Conservation (phyloP, 2,329 filamentous ascomycete species). For the Verticillium dahliae region DNA sequence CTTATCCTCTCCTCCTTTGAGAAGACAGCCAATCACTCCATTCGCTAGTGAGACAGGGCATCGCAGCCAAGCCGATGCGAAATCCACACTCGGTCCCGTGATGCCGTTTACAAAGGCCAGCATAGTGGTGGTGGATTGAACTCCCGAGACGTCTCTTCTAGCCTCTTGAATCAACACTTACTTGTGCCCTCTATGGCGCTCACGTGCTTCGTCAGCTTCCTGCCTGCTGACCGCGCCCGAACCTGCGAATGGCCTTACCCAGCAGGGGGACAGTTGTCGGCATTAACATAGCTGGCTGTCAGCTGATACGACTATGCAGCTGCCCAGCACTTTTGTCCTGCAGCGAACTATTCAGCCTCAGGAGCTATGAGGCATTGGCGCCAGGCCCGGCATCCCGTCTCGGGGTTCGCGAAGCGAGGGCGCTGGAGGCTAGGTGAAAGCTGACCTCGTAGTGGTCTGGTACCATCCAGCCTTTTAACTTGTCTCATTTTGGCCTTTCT, state of each 20-base stretch:
- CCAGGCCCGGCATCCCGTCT: neutral
- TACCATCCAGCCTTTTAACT: too few relatives aligned
- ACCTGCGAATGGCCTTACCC: too few relatives aligned
- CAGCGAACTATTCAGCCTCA: neutral
- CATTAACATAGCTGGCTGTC: neutral
- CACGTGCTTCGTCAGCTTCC: neutral
- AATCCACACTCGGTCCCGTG: neutral
- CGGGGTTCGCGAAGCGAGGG: neutral
- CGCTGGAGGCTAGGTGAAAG: neutral
- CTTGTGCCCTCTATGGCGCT: neutral
- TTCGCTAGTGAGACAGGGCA: neutral
- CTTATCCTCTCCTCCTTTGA: neutral
- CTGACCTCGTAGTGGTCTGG: too few relatives aligned
- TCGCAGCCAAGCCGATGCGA: neutral
- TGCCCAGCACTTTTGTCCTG: neutral
- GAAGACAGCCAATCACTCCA: neutral
- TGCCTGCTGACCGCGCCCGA: neutral
- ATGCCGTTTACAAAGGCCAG: neutral
- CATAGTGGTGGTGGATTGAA: neutral
- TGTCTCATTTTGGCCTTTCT: too few relatives aligned
- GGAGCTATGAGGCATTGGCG: neutral
- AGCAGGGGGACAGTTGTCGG: neutral
- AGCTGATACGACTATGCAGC: neutral
- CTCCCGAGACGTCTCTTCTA: neutral
- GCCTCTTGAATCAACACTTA: neutral